A percentile compares a stretch with the other conserved stretches of the same genome.
Conservation (phyloP, 2,329 filamentous ascomycete genomes). For the Elsinoe fawcettii region DNA sequence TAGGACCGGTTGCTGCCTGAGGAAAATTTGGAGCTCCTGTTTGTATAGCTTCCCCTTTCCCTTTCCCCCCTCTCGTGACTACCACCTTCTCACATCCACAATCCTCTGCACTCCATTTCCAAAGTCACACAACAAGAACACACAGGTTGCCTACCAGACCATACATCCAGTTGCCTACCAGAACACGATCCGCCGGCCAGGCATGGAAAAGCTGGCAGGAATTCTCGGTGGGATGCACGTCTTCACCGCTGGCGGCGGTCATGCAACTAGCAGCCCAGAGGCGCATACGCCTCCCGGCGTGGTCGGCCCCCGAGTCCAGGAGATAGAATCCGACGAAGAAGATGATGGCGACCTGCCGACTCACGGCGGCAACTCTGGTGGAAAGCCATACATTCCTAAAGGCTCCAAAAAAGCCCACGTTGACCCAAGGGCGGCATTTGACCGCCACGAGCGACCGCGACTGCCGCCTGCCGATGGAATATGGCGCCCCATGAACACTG, state of each 20-base stretch:
- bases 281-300: neutral
- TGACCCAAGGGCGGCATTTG: no score
- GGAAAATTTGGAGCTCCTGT: no score
- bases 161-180: no score
- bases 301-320: neutral
- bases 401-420: no score
- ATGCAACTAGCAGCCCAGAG: neutral
- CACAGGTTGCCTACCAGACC: neutral
- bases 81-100: neutral
- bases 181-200: neutral
- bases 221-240: neutral
- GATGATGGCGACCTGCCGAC: neutral
- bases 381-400: no score
- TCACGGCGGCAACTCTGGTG: neutral
- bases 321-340: neutral
- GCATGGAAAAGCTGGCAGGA: neutral
- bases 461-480: neutral
- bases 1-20: no score
- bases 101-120: neutral
- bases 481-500: neutral
- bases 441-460: neutral
- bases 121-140: no score
- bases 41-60: neutral
- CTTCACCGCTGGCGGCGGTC: neutral
- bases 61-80: neutral